Conservation (phyloP, 805 yeast genomes). For the Ogataea naganishii region DNA sequence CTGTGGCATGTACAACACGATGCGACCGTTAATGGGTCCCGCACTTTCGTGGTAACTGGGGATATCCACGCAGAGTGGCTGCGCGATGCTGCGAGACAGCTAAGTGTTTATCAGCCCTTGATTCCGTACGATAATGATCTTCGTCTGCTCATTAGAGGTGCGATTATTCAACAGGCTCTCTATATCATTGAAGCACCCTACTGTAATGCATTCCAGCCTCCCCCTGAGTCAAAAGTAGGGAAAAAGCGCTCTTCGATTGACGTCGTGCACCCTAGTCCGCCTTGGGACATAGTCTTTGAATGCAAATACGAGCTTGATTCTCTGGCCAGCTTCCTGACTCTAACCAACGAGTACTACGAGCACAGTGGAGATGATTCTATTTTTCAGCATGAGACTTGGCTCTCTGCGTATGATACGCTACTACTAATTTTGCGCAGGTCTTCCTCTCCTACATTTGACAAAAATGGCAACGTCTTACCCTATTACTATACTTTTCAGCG, state of each 20-base stretch:
- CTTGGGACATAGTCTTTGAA: slow-evolving; percentile 70
- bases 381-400: slow-evolving; percentile 45
- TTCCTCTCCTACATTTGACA: slow-evolving; percentile 50
- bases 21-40: slow-evolving; percentile 26
- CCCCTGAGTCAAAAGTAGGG: slow-evolving; percentile 40
- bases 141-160: slow-evolving; percentile 55
- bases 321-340: slow-evolving; percentile 69
- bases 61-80: slow-evolving; percentile 94
- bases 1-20: slow-evolving; percentile 47
- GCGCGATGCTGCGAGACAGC: slow-evolving; percentile 78
- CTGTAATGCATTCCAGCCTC: slow-evolving; percentile 92
- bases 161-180: slow-evolving; percentile 70
- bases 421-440: slow-evolving; percentile 50
- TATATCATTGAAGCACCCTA: slow-evolving; percentile 60
- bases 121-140: slow-evolving; percentile 42
- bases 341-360: slow-evolving; percentile 62
- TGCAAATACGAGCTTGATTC: slow-evolving; percentile 89
- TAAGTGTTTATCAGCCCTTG: slow-evolving; percentile 65
- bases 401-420: slow-evolving; percentile 44
- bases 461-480: slow-evolving; percentile 36
- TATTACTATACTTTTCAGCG: slow-evolving; percentile 64
- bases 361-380: slow-evolving; percentile 40
- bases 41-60: slow-evolving; percentile 80
- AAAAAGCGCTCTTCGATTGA: slow-evolving; percentile 50
- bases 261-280: slow-evolving; percentile 58